Evolutionary conservation across 306 rosid genomes (phyloP), one percentile per base, ranked within the genome.

Genomic region (Acacia confusa): DNA sequence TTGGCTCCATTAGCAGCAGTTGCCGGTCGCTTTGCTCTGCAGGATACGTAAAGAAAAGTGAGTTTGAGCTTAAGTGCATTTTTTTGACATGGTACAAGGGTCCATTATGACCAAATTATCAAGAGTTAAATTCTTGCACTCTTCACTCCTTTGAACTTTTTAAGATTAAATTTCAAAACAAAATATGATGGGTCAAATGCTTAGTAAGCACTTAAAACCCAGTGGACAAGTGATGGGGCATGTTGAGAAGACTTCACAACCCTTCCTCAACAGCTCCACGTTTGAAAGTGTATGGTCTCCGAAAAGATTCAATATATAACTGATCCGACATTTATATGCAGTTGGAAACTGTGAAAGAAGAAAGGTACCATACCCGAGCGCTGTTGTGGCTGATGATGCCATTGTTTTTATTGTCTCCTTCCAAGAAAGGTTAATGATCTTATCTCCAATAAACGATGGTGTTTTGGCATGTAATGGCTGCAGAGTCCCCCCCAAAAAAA

Each of bases 401-500:
- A n/a, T 14, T 4, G 75, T 43, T 70, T 70, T 70, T 44, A 38
- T 14, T 22, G 32, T 44, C 75, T 70, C 75, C 48, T 70, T 70
- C 75, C 75, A 70, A 70, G 75, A 70, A 22, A 70, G 75, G 75
- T 70, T 70, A 27, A 70, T 70, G 57, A 36, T 70, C 57, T 70
- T 70, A 25, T 70, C 75, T 44, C 75, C 75, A 22, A 70, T 24
- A 24, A 70, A 70, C 17, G 75, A 43, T 24, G 75, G 75, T 17
- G 75, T 70, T 70, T 24, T 70, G 4, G 75, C 75, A 72, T 72
- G 76, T 17, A 72, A 72, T 7, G 76, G 61, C 76, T 72, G 41
- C 22, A 20, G 28, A 17, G 48, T 6, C 16, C n/a, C n/a, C n/a
- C n/a, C n/a, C n/a, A 3, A 9, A 7, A 44, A 45, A 43, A 4